phyloP scores from a whole-genome alignment of 2,329 filamentous ascomycete species.

The Phialemonium atrogriseum region DNA sequence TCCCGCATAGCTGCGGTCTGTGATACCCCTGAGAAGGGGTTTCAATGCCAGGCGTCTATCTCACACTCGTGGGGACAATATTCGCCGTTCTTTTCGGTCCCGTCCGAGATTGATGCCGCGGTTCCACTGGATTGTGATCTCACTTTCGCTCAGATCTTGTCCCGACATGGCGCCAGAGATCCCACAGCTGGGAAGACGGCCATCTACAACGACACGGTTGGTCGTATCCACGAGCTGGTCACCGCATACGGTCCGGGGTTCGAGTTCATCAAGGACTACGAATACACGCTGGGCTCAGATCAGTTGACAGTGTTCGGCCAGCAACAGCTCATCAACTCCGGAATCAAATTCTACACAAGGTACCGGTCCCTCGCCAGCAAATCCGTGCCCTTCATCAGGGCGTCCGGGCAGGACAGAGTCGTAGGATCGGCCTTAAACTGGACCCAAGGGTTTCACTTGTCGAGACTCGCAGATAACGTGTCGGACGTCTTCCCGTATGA shows the following conservation, averaged over 20 bases:
- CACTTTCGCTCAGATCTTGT: conserved; percentile 74
- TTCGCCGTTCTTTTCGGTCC: conserved; percentile 72
- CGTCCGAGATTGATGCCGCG: conserved; percentile 52
- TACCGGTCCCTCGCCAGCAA: conserved; percentile 52
- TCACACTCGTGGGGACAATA: conserved; percentile 80
- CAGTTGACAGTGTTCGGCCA: conserved; percentile 57
- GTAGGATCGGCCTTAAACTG: conserved; percentile 62
- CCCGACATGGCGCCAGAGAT: conserved; percentile 76
- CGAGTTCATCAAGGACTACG: conserved; percentile 63
- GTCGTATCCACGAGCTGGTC: conserved; percentile 51
- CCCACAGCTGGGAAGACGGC: conserved; percentile 63
- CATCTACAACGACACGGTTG: conserved; percentile 55
- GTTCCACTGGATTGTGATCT: conserved; percentile 62
- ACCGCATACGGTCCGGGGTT: conserved; percentile 54
- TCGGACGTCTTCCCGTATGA: conserved; percentile 37
- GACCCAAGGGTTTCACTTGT: conserved; percentile 61
- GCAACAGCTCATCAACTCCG: conserved; percentile 65
- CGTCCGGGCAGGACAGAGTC: conserved; percentile 31
- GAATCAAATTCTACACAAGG: conserved; percentile 64
- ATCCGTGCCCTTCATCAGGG: conserved; percentile 37
- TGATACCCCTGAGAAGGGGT: conserved; percentile 47
- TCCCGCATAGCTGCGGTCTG: conserved; percentile 26
- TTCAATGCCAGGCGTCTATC: conserved; percentile 52
- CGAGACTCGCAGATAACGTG: conserved; percentile 27
- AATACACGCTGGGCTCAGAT: conserved; percentile 50